Evolutionary conservation across 148 eudicot genomes (phyloP).

Genomic region (Rhododendron ovatum): DNA sequence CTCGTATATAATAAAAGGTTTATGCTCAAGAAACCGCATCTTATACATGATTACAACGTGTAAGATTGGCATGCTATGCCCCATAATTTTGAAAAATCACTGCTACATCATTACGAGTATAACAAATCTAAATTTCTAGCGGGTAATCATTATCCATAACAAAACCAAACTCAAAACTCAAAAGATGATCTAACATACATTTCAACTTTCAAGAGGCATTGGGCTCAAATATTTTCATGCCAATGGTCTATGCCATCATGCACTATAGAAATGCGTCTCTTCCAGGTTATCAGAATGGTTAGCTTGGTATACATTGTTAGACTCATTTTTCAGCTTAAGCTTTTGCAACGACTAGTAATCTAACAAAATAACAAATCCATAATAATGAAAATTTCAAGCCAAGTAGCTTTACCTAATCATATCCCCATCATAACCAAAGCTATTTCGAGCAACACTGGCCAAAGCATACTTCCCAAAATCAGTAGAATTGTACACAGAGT

Average conservation of each 20-base stretch:
- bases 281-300: background rate
- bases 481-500: slow-evolving; percentile 55
- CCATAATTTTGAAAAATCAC: background rate
- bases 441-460: slow-evolving; percentile 54
- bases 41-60: background rate
- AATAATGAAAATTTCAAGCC: background rate
- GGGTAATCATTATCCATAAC: background rate
- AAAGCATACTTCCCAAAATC: slow-evolving; percentile 51
- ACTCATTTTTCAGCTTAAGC: background rate
- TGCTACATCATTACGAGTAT: background rate
- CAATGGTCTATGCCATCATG: background rate
- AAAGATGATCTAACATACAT: background rate
- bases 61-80: background rate
- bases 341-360: background rate
- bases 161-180: background rate
- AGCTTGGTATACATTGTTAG: background rate
- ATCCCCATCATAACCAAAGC: slow-evolving; percentile 44
- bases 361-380: background rate
- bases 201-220: background rate
- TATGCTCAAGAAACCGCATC: background rate
- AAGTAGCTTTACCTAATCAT: slow-evolving; percentile 36
- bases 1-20: background rate
- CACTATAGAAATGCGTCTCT: background rate
- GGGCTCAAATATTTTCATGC: background rate
- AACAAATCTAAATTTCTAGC: background rate